A percentile compares a stretch with the other conserved stretches of the same genome.
These are phyloP conservation scores for Falciphora oryzae DNA, from an alignment of 2,329 filamentous ascomycete genomes.

Conservation along the genomic window DNA sequence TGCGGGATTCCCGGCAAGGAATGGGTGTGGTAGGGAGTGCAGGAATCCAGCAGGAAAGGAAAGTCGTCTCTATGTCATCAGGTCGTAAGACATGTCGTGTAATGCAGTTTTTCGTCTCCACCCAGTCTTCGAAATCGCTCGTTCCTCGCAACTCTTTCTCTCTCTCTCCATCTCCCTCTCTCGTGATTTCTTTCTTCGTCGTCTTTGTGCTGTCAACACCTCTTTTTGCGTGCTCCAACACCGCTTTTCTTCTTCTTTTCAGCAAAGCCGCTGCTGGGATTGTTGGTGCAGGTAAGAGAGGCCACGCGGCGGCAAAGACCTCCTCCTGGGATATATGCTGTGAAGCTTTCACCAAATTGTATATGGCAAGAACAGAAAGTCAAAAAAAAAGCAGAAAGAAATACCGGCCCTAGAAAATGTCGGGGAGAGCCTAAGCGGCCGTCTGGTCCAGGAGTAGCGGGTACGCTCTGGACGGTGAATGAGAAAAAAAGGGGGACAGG, in stretches of 20 bases:
- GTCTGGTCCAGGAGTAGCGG: too few species aligned
- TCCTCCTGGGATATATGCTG: slow-evolving; percentile 24
- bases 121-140: too few species aligned
- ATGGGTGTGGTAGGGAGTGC: too few species aligned
- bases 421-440: too few species aligned
- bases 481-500: too few species aligned
- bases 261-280: too few species aligned
- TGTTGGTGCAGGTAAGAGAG: too few species aligned
- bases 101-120: slow-evolving; percentile 9
- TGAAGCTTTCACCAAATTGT: slow-evolving; percentile 29
- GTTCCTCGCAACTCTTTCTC: not conserved
- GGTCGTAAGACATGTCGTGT: slow-evolving; percentile 14
- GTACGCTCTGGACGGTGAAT: too few species aligned
- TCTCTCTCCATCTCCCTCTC: slow-evolving; percentile 2
- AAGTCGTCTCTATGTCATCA: slow-evolving; percentile 8
- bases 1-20: too few species aligned
- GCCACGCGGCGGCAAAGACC: not conserved
- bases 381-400: slow-evolving; percentile 5
- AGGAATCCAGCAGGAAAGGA: too few species aligned
- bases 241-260: not conserved
- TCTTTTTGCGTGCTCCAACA: not conserved
- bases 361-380: slow-evolving; percentile 18
- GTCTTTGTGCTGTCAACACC: not conserved
- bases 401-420: too few species aligned
- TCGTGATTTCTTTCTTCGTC: not conserved